A percentile compares a stretch with the other conserved stretches of the same genome.
Conservation (phyloP, 257 asterid genomes). For the Gardenia jasminoides region DNA sequence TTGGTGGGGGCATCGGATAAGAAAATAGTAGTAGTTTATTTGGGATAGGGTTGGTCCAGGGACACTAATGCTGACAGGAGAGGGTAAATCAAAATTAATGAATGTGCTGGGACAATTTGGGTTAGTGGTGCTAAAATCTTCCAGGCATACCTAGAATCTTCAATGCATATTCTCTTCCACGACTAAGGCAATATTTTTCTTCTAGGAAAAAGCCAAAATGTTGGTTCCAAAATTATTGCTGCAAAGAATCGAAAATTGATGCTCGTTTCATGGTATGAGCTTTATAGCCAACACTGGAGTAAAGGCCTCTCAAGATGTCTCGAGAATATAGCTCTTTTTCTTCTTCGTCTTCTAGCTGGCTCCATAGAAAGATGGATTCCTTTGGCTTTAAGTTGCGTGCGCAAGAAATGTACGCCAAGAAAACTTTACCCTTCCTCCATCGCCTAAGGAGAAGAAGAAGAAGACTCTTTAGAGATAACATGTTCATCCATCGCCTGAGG, state of each 20-base stretch:
- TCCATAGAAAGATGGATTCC: neutral
- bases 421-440: neutral
- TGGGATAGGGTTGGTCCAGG: neutral
- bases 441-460: neutral
- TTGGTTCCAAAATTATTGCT: neutral
- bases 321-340: neutral
- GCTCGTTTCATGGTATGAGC: neutral
- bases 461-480: neutral
- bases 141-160: neutral
- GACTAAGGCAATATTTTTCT: neutral
- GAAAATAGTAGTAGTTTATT: neutral
- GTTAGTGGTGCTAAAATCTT: neutral
- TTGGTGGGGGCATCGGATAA: neutral
- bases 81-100: neutral
- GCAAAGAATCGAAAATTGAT: neutral
- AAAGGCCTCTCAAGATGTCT: neutral
- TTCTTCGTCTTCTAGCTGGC: neutral
- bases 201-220: no score
- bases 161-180: neutral
- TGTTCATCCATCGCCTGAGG: neutral
- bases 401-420: neutral
- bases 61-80: neutral
- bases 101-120: neutral
- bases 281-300: neutral
- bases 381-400: neutral